Conservation (phyloP, 805 yeast genomes). For the Wickerhamomyces bovis region DNA sequence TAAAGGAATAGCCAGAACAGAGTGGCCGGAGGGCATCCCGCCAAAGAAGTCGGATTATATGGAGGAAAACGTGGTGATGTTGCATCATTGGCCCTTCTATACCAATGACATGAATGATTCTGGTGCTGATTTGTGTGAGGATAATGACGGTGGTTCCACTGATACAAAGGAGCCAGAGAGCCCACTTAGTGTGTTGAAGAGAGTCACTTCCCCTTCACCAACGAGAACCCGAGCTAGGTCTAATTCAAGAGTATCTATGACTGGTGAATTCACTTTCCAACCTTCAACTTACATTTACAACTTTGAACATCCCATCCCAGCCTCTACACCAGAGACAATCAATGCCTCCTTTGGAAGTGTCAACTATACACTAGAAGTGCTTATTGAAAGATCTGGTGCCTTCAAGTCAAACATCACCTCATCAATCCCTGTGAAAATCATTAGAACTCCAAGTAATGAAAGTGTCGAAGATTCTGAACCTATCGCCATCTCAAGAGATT, state of each 20-base stretch:
- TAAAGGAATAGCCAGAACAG: slow-evolving; percentile 69
- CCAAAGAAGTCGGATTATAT: slow-evolving; percentile 66
- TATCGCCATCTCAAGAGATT: slow-evolving; percentile 79
- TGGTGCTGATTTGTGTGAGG: slow-evolving; percentile 36
- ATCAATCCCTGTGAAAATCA: slow-evolving; percentile 53
- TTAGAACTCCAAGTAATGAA: slow-evolving; percentile 71
- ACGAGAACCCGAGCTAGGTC: slow-evolving; percentile 14
- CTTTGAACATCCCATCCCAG: slow-evolving; percentile 83
- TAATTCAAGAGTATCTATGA: slow-evolving; percentile 7
- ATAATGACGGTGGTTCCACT: slow-evolving; percentile 5
- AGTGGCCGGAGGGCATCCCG: slow-evolving; percentile 98
- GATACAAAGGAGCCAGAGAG: slow-evolving; percentile 9
- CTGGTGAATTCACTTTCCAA: slow-evolving; percentile 41
- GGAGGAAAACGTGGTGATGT: slow-evolving; percentile 61
- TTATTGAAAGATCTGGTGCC: slow-evolving; percentile 72
- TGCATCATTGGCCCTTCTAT: slow-evolving; percentile 89
- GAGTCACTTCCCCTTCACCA: slow-evolving; percentile 24
- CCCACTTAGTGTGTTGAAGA: slow-evolving; percentile 19
- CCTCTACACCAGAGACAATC: slow-evolving; percentile 76
- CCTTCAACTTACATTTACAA: slow-evolving; percentile 93
- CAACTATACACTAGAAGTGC: slow-evolving; percentile 60
- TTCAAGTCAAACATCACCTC: slow-evolving; percentile 75
- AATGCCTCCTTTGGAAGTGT: slow-evolving; percentile 79
- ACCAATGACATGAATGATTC: slow-evolving; percentile 16
- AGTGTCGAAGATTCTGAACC: slow-evolving; percentile 91